Percentiles rank a stretch among this genome's conserved stretches.
Conservation (phyloP, 169 alveolate species). For the Cryptosporidium ryanae region DNA sequence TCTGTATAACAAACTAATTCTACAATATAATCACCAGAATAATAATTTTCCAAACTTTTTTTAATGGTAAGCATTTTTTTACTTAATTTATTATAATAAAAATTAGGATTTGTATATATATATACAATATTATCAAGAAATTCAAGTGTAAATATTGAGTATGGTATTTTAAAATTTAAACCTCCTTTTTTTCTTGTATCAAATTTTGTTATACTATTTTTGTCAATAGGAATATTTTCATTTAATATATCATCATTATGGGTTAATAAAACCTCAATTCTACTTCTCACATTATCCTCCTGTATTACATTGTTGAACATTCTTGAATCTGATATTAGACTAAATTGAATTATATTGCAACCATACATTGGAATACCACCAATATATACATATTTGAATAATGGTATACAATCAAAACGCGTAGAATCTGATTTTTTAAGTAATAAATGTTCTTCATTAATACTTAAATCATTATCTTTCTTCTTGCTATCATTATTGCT, state of each 20-base stretch:
- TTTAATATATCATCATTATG: background rate
- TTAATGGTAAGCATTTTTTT: background rate
- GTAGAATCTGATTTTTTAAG: background rate
- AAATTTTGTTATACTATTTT: conserved; percentile 11
- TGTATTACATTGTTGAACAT: conserved; percentile 19
- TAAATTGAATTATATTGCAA: conserved; percentile 41
- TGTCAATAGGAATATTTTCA: background rate
- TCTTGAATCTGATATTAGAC: conserved; percentile 39
- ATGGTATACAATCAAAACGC: background rate
- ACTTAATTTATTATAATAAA: background rate
- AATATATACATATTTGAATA: conserved; percentile 8
- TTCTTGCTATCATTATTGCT: no score
- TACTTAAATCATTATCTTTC: no score
- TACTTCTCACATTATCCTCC: conserved; percentile 43
- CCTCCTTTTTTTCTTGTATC: conserved; percentile 41
- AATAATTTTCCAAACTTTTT: background rate
- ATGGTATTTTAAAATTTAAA: conserved; percentile 7
- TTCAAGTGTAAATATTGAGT: conserved; percentile 19
- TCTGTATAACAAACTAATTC: conserved; percentile 39
- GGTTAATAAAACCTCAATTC: conserved; percentile 1
- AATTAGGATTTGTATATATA: background rate
- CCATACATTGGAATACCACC: conserved; percentile 50
- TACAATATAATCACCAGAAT: conserved; percentile 34
- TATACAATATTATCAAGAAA: conserved; percentile 24
- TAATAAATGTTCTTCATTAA: no score